These are phyloP conservation scores for Rhizophagus clarus DNA, from an alignment of 192 early-diverging fungal species.

Conservation along the genomic window DNA sequence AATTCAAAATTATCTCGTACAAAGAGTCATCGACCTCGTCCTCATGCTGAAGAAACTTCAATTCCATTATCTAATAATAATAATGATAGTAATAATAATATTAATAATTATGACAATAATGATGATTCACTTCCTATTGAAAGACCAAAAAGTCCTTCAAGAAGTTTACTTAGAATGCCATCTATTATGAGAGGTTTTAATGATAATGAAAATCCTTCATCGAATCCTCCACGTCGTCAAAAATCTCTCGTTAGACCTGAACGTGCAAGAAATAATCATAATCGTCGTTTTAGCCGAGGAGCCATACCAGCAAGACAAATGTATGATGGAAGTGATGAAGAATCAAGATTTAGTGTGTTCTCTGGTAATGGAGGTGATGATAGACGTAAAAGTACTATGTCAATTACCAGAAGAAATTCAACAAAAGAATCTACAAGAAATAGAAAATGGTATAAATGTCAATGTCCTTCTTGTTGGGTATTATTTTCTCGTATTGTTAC, in stretches of 20 bases:
- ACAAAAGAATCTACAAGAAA: slow-evolving; percentile 23
- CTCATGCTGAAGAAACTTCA: background rate
- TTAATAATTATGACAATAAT: no score
- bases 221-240: slow-evolving; percentile 37
- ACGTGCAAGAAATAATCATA: slow-evolving; percentile 46
- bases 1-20: background rate
- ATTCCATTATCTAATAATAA: background rate
- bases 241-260: slow-evolving; percentile 75
- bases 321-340: slow-evolving; percentile 40
- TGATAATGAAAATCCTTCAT: background rate
- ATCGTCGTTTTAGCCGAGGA: slow-evolving; percentile 52
- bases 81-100: no score
- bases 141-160: background rate
- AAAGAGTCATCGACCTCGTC: background rate
- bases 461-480: slow-evolving; percentile 12
- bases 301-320: slow-evolving; percentile 42
- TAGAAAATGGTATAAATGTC: slow-evolving; percentile 34
- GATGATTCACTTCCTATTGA: background rate
- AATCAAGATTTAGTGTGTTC: slow-evolving; percentile 37
- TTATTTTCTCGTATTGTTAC: slow-evolving; percentile 4
- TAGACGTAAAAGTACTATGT: slow-evolving; percentile 20
- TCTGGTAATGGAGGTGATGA: slow-evolving; percentile 36
- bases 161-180: background rate
- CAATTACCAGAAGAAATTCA: slow-evolving; percentile 5
- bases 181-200: background rate